phyloP scores from a whole-genome alignment of 2,329 filamentous ascomycete species.

The Venturia asperata region DNA sequence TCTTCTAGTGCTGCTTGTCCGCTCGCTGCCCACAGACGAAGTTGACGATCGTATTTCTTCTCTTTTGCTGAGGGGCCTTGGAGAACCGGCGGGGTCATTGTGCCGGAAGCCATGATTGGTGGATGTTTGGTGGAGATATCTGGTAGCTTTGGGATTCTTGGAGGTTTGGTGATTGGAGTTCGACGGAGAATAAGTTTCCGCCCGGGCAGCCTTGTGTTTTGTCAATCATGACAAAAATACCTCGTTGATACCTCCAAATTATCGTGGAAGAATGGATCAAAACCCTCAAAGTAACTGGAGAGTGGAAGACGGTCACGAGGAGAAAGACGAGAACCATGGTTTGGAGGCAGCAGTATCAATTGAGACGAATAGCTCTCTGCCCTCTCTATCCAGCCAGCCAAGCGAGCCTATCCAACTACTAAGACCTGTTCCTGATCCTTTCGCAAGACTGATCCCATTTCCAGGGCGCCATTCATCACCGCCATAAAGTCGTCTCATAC shows the following conservation, averaged over 20 bases:
- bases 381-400: slow-evolving; percentile 9
- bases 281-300: neutral
- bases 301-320: neutral
- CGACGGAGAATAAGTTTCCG: neutral
- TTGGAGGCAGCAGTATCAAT: neutral
- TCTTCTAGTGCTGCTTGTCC: slow-evolving; percentile 87
- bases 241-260: neutral
- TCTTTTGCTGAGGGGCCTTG: slow-evolving; percentile 41
- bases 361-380: neutral
- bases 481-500: slow-evolving; percentile 4
- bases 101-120: slow-evolving; percentile 12
- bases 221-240: neutral
- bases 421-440: slow-evolving; percentile 1
- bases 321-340: neutral
- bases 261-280: neutral
- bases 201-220: neutral
- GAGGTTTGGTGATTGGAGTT: neutral
- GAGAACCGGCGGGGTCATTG: slow-evolving; percentile 32
- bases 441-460: neutral
- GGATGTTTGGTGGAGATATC: neutral
- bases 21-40: slow-evolving; percentile 88
- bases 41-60: slow-evolving; percentile 81
- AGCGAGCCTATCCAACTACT: slow-evolving; percentile 6
- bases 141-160: neutral
- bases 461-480: neutral